A percentile compares a stretch with the other conserved stretches of the same genome.
Evolutionary conservation across 495 filamentous ascomycete genomes (phyloP).

Genomic region (Penicillium coprophilum): DNA sequence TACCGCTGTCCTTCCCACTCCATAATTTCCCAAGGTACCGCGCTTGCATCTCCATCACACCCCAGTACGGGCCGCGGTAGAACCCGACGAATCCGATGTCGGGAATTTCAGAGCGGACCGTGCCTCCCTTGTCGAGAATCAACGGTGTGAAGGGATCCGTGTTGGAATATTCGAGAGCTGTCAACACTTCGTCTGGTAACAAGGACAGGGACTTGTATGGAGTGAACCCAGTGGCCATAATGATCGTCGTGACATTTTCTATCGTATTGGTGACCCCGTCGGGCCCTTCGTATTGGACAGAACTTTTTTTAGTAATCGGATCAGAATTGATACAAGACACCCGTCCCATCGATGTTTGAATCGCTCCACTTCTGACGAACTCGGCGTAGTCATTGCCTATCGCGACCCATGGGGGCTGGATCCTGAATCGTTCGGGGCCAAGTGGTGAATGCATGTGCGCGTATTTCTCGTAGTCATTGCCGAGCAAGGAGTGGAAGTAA

Average conservation of each 20-base stretch:
- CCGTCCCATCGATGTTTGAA: slow-evolving; percentile 45
- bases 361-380: slow-evolving; percentile 65
- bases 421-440: slow-evolving; percentile 21
- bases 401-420: slow-evolving; percentile 60
- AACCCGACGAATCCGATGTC: slow-evolving; percentile 80
- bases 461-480: slow-evolving; percentile 56
- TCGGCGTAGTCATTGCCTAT: slow-evolving; percentile 70
- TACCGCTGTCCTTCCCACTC: slow-evolving; percentile 15
- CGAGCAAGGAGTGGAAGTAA: slow-evolving; percentile 56
- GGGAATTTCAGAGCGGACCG: slow-evolving; percentile 57
- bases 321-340: slow-evolving; percentile 23
- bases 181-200: slow-evolving; percentile 55
- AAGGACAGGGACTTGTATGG: slow-evolving; percentile 59
- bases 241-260: slow-evolving; percentile 60
- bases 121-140: slow-evolving; percentile 65
- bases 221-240: slow-evolving; percentile 77
- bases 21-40: slow-evolving; percentile 56
- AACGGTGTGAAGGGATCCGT: slow-evolving; percentile 61
- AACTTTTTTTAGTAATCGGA: slow-evolving; percentile 28
- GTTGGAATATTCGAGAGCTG: slow-evolving; percentile 54
- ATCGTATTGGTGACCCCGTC: slow-evolving; percentile 34
- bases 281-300: slow-evolving; percentile 33
- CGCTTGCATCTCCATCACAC: slow-evolving; percentile 84
- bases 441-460: slow-evolving; percentile 18
- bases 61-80: slow-evolving; percentile 85